Percentiles rank a stretch among this genome's conserved stretches.
Conservation (phyloP, 371 early-diverging fungal species). For the Syncephalastrum contaminatum region DNA sequence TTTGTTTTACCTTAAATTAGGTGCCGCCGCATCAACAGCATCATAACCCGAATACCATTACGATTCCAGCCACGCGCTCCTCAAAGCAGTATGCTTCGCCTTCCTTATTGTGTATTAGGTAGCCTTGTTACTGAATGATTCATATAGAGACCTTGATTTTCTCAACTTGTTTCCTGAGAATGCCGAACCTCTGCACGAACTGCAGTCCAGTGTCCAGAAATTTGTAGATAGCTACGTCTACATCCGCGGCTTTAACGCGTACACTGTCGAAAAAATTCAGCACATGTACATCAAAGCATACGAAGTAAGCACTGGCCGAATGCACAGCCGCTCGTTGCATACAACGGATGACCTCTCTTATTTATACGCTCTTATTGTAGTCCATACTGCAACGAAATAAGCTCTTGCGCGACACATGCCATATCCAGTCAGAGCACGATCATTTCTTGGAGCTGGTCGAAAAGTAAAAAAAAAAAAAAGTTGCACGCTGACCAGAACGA, state of each 20-base stretch:
- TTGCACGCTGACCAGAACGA: neutral
- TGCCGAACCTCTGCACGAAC: constrained; percentile 46
- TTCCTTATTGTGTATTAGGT: too few species aligned
- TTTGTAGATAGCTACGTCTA: constrained; percentile 64
- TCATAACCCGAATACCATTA: constrained; percentile 26
- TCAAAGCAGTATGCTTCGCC: constrained; percentile 40
- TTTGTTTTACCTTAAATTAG: constrained; percentile 2
- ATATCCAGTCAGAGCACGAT: constrained; percentile 54
- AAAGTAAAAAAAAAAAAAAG: constrained; percentile 42
- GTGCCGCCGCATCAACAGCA: constrained; percentile 20
- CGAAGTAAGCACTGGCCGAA: constrained; percentile 19
- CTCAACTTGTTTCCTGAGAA: constrained; percentile 55
- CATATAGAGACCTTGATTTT: constrained; percentile 57
- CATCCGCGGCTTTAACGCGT: constrained; percentile 56
- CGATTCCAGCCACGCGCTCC: constrained; percentile 51
- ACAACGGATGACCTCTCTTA: neutral
- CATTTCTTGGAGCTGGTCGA: constrained; percentile 57
- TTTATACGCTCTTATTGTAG: constrained; percentile 17
- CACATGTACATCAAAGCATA: constrained; percentile 57
- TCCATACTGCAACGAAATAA: constrained; percentile 43
- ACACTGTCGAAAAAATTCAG: constrained; percentile 59
- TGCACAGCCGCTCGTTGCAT: neutral
- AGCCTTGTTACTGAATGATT: too few species aligned
- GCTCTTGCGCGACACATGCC: constrained; percentile 39
- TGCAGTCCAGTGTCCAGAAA: constrained; percentile 49